Percentiles rank a stretch among this genome's conserved stretches.
Evolutionary conservation across 805 yeast genomes (phyloP).

Genomic region (Starmerella khaoyaiensis): DNA sequence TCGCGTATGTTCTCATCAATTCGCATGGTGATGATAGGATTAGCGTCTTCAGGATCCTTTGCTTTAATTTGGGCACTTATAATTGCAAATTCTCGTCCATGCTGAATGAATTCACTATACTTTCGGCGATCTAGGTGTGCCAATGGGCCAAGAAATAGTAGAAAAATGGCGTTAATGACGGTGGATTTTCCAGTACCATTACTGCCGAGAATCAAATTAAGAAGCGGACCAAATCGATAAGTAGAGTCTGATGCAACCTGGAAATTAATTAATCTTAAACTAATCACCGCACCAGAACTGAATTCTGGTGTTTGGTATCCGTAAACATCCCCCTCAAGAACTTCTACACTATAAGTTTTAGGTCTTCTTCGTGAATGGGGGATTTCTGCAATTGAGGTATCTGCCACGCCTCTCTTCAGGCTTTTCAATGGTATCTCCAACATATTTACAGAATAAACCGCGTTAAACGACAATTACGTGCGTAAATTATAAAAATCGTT

Average conservation of each 20-base stretch:
- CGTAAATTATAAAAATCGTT: too few relatives aligned
- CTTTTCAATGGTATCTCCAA: too few relatives aligned
- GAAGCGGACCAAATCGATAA: constrained; percentile 53
- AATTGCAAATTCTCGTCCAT: constrained; percentile 9
- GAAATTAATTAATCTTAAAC: constrained; percentile 17
- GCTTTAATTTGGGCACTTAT: constrained; percentile 14
- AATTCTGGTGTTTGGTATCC: constrained; percentile 2
- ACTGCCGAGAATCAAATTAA: constrained; percentile 90
- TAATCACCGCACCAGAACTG: constrained; percentile 17
- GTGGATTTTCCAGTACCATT: constrained; percentile 95
- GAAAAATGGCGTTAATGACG: constrained; percentile 79
- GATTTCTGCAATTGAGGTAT: too few relatives aligned
- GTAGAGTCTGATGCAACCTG: constrained; percentile 20
- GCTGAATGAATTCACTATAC: constrained; percentile 16
- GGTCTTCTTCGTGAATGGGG: too few relatives aligned
- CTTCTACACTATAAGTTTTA: too few relatives aligned
- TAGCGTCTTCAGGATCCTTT: background rate
- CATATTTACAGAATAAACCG: too few relatives aligned
- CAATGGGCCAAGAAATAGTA: constrained; percentile 66
- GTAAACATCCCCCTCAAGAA: too few relatives aligned
- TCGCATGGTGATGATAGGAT: constrained; percentile 4
- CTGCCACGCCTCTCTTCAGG: too few relatives aligned
- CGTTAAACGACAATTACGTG: too few relatives aligned
- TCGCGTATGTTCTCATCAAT: background rate
- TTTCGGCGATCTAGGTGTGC: constrained; percentile 31